Evolutionary conservation across 139 green algal genomes (phyloP).

Genomic region (Gonium pectorale): DNA sequence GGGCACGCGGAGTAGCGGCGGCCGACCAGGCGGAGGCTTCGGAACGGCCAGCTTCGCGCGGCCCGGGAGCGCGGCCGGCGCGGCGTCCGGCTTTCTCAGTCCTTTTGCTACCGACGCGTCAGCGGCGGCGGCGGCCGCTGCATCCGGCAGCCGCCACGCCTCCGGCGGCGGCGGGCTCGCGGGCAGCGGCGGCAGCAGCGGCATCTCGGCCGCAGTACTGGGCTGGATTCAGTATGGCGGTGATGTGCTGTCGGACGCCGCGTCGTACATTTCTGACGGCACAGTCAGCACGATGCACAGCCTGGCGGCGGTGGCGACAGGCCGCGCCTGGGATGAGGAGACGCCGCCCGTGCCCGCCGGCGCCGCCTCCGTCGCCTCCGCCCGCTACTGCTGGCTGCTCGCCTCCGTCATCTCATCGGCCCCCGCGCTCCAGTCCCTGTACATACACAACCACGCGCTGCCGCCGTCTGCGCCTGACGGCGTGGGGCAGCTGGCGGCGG

Average conservation of each 20-base stretch:
- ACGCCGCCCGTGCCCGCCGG: background rate
- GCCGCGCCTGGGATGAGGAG: background rate
- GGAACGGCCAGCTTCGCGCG: too few relatives aligned
- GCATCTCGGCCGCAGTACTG: background rate
- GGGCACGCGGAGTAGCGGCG: too few relatives aligned
- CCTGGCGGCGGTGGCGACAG: background rate
- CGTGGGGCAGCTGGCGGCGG: slow-evolving; percentile 20
- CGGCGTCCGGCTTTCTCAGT: background rate
- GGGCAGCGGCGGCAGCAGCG: background rate
- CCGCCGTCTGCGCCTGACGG: background rate
- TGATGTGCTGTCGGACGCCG: background rate
- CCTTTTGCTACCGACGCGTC: slow-evolving; percentile 1
- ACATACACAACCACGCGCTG: slow-evolving; percentile 39
- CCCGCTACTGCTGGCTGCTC: slow-evolving; percentile 42
- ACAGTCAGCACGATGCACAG: background rate
- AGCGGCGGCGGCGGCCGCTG: background rate
- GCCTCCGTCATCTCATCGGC: slow-evolving; percentile 30
- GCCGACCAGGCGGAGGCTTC: background rate
- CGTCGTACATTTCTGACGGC: slow-evolving; percentile 3
- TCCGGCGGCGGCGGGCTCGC: background rate
- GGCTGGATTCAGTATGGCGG: slow-evolving; percentile 24
- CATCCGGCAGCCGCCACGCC: background rate
- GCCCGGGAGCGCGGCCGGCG: background rate
- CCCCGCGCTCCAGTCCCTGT: slow-evolving; percentile 30
- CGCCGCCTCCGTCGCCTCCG: background rate